Evolutionary conservation across 768 basidiomycete genomes (phyloP).

Genomic region (Boletus fagicola): DNA sequence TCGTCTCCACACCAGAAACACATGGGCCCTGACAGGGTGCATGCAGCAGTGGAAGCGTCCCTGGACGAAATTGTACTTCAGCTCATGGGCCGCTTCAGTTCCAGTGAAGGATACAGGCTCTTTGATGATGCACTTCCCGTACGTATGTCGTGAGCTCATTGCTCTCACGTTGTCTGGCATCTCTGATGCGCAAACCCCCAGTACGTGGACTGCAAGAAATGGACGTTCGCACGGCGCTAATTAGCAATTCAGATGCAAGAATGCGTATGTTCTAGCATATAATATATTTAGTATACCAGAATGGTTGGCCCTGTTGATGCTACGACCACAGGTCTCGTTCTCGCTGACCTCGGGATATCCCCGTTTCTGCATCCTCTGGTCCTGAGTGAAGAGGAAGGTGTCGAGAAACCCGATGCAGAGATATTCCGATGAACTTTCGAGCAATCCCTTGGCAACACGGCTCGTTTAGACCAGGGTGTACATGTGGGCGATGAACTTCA

Average conservation of each 20-base stretch:
- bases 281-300: not conserved
- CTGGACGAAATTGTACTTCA: conserved; percentile 55
- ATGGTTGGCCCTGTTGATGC: conserved; percentile 2
- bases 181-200: conserved; percentile 22
- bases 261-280: conserved; percentile 50
- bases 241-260: conserved; percentile 73
- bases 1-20: conserved; percentile 20
- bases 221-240: conserved; percentile 51
- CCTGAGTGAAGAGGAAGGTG: conserved; percentile 66
- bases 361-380: conserved; percentile 50
- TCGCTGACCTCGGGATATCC: conserved; percentile 61
- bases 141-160: conserved; percentile 26
- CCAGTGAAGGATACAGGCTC: conserved; percentile 63
- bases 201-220: conserved; percentile 47
- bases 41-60: conserved; percentile 51
- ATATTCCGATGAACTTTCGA: conserved; percentile 53
- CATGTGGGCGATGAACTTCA: conserved; percentile 77
- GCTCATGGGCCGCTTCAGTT: conserved; percentile 69
- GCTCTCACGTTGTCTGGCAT: not conserved
- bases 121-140: conserved; percentile 56
- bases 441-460: not conserved
- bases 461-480: conserved; percentile 41
- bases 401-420: conserved; percentile 64
- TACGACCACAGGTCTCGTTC: conserved; percentile 39
- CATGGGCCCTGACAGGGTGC: conserved; percentile 17